Evolutionary conservation across 495 filamentous ascomycete genomes (phyloP).

Genomic region (Baudoinia panamericana): DNA sequence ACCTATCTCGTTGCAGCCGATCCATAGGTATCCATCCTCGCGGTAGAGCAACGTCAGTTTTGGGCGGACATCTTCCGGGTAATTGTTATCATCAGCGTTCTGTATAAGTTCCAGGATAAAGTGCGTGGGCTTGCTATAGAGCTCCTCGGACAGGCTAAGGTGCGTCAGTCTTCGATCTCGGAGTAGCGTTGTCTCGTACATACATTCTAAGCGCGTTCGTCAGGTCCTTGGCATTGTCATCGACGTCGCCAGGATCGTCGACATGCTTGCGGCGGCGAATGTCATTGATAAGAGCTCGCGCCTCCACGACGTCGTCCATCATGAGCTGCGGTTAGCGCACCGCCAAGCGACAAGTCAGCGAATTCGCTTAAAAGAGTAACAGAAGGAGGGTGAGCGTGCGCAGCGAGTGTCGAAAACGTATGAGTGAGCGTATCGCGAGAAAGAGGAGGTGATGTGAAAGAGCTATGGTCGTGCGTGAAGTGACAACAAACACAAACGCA

Average conservation of each 20-base stretch:
- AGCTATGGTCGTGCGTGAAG: no score
- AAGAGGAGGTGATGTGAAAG: no score
- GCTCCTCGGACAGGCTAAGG: conserved; percentile 10
- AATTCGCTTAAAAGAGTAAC: neutral
- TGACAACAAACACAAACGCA: no score
- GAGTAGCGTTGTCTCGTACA: neutral
- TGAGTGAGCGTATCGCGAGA: no score
- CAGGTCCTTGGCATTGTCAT: conserved; percentile 13
- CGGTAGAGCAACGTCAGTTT: conserved; percentile 10
- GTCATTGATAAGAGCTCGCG: conserved; percentile 1
- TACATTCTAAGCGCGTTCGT: conserved; percentile 5
- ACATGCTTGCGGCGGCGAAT: conserved; percentile 5
- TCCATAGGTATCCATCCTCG: conserved; percentile 10
- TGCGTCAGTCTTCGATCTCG: neutral
- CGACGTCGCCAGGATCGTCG: neutral
- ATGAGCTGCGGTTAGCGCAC: no score
- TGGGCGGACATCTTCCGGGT: neutral
- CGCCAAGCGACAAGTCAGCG: no score
- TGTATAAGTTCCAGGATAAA: conserved; percentile 21
- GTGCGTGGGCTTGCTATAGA: conserved; percentile 14
- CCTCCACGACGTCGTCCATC: conserved; percentile 10
- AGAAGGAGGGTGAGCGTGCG: neutral
- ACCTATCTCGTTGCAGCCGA: conserved; percentile 19
- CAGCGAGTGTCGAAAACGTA: neutral
- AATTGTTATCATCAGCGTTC: conserved; percentile 21